Base-by-base conservation (phyloP, 1,139 yeast species). In the Taphrina communis region DNA sequence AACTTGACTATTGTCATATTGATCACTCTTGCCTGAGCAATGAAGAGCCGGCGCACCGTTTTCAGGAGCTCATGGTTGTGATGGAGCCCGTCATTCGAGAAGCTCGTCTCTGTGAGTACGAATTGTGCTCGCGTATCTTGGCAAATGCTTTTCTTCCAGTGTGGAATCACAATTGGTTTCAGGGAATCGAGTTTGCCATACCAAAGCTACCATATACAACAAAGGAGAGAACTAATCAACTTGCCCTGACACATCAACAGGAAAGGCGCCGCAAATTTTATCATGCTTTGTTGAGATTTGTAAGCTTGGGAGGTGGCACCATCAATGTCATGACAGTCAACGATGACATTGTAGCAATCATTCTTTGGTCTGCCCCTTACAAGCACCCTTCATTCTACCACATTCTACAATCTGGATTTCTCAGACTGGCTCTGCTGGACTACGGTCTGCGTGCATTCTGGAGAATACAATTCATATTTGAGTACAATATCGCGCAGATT, bases 151-250 rank as follows among this genome's bases (percentile, higher is more conserved):
- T 35, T 17, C 14, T 53, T n/a, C 21, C 17, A 12, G 14, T 14
- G 4, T 53, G 57, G 42, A 53, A 53, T 25, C 41, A 53, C 57
- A 31, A 53, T 36, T 53, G 42, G 41, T 35, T 35, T n/a, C 57
- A 53, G 11, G 25, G 25, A 14, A 36, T 35, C 8, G 2, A 6
- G 11, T 35, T 7, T 7, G 19, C 42, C 8, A 36, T 35, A 35
- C 11, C 51, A 12, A n/a, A n/a, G 25, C n/a, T 51, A 21, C 38
- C 56, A 9, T 31, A 31, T 21, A 1, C 8, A 25, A 9, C 12
- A 8, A 4, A 21, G 4, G 8, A 1, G 9, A 25, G n/a, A 9
- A 31, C 17, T 11, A 3, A 12, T 8, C 38, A 51, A 2, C 57
- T 17, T 17, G 42, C 2, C 12, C 8, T 38, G 17, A 50, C 12